A percentile compares a stretch with the other conserved stretches of the same genome.
These are phyloP conservation scores for Neurospora sp. DNA, from an alignment of 495 filamentous ascomycete genomes.

Conservation along the genomic window DNA sequence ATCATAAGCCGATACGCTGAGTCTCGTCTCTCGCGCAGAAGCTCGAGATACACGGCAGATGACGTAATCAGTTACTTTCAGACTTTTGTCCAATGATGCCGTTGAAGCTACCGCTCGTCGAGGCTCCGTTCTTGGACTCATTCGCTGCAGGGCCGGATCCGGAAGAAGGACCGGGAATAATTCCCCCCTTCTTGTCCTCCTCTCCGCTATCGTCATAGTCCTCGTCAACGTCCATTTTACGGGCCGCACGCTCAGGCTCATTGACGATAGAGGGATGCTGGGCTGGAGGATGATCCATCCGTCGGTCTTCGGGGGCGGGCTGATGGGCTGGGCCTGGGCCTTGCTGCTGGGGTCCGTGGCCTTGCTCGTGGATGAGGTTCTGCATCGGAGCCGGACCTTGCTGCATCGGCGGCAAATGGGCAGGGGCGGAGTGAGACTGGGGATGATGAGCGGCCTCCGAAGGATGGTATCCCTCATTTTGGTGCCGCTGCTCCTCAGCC, in stretches of 20 bases:
- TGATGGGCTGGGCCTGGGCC: slow-evolving; percentile 20
- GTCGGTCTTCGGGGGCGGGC: slow-evolving; percentile 36
- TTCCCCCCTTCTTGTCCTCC: slow-evolving; percentile 58
- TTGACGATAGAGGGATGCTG: slow-evolving; percentile 36
- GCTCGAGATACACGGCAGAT: background rate
- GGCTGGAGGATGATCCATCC: slow-evolving; percentile 38
- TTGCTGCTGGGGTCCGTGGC: slow-evolving; percentile 38
- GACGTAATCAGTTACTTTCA: slow-evolving; percentile 18
- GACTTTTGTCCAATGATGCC: slow-evolving; percentile 37
- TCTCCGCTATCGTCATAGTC: slow-evolving; percentile 89
- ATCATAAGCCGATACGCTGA: background rate
- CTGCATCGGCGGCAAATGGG: slow-evolving; percentile 60
- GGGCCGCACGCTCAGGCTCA: slow-evolving; percentile 70
- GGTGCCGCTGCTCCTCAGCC: slow-evolving; percentile 56
- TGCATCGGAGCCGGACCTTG: slow-evolving; percentile 49
- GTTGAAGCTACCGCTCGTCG: slow-evolving; percentile 33
- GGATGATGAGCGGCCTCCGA: slow-evolving; percentile 88
- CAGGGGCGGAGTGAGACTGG: slow-evolving; percentile 53
- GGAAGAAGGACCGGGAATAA: slow-evolving; percentile 22
- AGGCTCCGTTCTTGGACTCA: slow-evolving; percentile 37
- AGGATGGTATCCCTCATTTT: slow-evolving; percentile 72
- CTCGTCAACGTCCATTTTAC: slow-evolving; percentile 96
- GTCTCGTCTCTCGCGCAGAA: background rate
- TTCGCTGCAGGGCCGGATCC: slow-evolving; percentile 18
- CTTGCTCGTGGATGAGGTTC: slow-evolving; percentile 43